Conservation (phyloP, 164 flowering plant species). For the Umbilicus rupestris region DNA sequence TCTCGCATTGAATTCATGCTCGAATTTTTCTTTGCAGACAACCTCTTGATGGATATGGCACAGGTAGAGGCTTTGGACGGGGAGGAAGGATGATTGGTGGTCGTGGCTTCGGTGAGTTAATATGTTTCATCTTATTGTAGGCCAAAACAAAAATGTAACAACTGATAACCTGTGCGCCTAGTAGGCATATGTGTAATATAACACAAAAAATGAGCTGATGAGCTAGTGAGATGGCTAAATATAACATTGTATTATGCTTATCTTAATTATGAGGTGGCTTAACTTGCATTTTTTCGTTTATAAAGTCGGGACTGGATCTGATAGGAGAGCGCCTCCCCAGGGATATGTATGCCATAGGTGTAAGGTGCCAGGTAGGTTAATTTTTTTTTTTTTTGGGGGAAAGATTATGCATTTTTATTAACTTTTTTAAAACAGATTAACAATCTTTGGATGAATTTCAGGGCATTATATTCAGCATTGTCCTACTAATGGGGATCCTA, state of each 20-base stretch:
- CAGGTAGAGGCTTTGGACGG: constrained; percentile 86
- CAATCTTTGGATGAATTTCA: constrained; percentile 16
- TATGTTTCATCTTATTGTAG: not conserved
- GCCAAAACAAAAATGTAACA: not conserved
- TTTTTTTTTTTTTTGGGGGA: no score
- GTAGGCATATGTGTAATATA: not conserved
- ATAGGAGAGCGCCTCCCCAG: constrained; percentile 78
- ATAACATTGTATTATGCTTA: not conserved
- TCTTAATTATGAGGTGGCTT: not conserved
- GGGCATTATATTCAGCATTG: constrained; percentile 98
- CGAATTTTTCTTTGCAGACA: constrained; percentile 36
- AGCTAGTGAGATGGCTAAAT: no score
- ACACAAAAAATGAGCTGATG: no score
- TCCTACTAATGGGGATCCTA: constrained; percentile 96
- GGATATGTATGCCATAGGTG: constrained; percentile 94
- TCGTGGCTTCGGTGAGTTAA: constrained; percentile 67
- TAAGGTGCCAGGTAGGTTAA: constrained; percentile 74
- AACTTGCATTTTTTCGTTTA: constrained; percentile 5
- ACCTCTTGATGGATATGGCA: constrained; percentile 53
- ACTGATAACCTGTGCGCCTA: not conserved
- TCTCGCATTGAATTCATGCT: not conserved
- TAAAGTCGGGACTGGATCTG: constrained; percentile 29
- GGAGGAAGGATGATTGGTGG: constrained; percentile 75
- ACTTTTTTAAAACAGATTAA: not conserved
- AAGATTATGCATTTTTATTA: not conserved